These are phyloP conservation scores for Lactifluus piperatus DNA, from an alignment of 768 basidiomycete genomes.

Conservation along the genomic window DNA sequence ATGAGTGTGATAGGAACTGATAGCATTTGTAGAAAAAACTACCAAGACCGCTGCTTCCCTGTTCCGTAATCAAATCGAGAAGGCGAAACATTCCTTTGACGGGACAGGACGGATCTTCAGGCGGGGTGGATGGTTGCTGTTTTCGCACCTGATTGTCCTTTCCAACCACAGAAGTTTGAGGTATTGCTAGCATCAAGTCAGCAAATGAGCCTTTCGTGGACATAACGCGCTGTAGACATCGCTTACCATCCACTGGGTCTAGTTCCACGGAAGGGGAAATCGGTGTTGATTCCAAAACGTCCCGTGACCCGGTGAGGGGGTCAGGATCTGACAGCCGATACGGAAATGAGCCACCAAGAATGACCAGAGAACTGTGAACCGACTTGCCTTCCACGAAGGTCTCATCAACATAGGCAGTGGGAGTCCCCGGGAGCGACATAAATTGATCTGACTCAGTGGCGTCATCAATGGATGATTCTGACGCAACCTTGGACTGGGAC, in stretches of 20 bases:
- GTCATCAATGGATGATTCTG: background rate
- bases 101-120: constrained; percentile 8
- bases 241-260: background rate
- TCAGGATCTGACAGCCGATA: background rate
- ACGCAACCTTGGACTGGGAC: background rate
- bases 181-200: background rate
- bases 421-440: constrained; percentile 7
- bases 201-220: background rate
- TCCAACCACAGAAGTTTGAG: background rate
- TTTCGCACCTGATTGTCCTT: background rate
- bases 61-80: constrained; percentile 45
- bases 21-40: constrained; percentile 3
- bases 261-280: background rate
- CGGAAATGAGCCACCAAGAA: background rate
- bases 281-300: background rate
- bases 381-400: background rate
- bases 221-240: too few relatives aligned
- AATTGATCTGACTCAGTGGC: constrained; percentile 8
- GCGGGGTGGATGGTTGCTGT: background rate
- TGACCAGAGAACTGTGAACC: background rate
- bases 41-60: constrained; percentile 46
- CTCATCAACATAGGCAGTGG: background rate
- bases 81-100: constrained; percentile 45
- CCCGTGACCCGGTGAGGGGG: background rate
- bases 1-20: background rate